Conservation (phyloP, 345 rosid species). For the Linum trigynum region DNA sequence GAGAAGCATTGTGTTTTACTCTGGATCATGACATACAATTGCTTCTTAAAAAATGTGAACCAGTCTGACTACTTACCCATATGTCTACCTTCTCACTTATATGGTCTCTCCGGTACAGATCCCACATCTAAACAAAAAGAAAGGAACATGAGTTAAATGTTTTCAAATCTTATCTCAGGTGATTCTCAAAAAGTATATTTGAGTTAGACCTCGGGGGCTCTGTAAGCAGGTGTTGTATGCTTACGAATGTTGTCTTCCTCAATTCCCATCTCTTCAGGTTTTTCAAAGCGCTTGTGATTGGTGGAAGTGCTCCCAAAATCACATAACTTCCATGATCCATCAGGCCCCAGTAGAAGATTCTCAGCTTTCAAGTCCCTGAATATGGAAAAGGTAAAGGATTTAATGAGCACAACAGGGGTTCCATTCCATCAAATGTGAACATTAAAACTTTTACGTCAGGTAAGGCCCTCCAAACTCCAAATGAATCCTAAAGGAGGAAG, state of each 20-base stretch:
- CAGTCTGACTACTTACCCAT: conserved; percentile 60
- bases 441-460: not conserved
- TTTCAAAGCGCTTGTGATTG: conserved; percentile 88
- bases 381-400: conserved; percentile 9
- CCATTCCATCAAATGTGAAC: not conserved
- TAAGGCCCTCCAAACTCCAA: not conserved
- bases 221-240: conserved; percentile 91
- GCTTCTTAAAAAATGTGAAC: conserved; percentile 6
- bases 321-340: conserved; percentile 82
- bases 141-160: conserved; percentile 24
- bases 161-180: conserved; percentile 22
- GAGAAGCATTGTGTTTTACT: conserved; percentile 13
- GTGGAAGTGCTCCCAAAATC: conserved; percentile 94
- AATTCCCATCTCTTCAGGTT: conserved; percentile 94
- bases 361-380: conserved; percentile 94
- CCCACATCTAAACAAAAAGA: conserved; percentile 81
- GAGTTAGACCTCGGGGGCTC: conserved; percentile 88
- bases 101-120: conserved; percentile 74
- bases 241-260: conserved; percentile 98
- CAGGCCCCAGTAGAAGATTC: conserved; percentile 70
- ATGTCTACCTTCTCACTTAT: conserved; percentile 93
- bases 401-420: not conserved
- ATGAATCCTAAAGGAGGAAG: not conserved
- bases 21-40: not conserved
- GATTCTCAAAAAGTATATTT: conserved; percentile 13